Conservation (phyloP, 2,329 filamentous ascomycete species). For the Ceratocystis lukuohia region DNA sequence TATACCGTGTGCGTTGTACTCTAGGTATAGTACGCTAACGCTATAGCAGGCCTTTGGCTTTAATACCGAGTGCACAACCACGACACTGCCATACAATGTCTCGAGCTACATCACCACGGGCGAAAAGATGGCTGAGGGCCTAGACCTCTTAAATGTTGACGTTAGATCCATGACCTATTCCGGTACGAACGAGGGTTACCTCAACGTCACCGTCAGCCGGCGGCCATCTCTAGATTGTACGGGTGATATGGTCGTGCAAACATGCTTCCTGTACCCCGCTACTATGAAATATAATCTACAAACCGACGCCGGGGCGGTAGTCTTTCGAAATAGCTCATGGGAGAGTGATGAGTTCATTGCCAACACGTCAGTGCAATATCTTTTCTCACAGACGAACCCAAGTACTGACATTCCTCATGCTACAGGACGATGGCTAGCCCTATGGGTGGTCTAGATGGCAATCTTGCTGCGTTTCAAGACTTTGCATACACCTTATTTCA, state of each 20-base stretch:
- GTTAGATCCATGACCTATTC: background rate
- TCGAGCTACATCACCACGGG: constrained; percentile 1
- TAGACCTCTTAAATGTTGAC: constrained; percentile 8
- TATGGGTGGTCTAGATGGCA: constrained; percentile 14
- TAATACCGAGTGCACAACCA: constrained; percentile 7
- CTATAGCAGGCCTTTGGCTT: constrained; percentile 15
- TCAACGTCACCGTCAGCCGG: constrained; percentile 17
- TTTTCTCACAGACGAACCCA: too few relatives aligned
- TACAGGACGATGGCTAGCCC: constrained; percentile 9
- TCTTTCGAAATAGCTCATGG: constrained; percentile 17
- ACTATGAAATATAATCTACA: constrained; percentile 16
- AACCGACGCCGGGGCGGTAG: constrained; percentile 6
- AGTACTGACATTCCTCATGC: background rate
- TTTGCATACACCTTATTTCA: constrained; percentile 16
- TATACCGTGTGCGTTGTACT: background rate
- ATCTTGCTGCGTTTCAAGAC: constrained; percentile 17
- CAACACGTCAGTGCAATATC: constrained; percentile 7
- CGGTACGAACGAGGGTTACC: constrained; percentile 12
- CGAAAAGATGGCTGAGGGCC: background rate
- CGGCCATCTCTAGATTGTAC: constrained; percentile 14
- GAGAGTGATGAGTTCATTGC: constrained; percentile 12
- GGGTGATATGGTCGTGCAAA: constrained; percentile 15
- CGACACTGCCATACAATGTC: constrained; percentile 9
- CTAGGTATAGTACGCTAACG: background rate
- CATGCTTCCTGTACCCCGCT: constrained; percentile 17